Conservation (phyloP, 495 filamentous ascomycete genomes). For the Astrothelium macrocarpum region DNA sequence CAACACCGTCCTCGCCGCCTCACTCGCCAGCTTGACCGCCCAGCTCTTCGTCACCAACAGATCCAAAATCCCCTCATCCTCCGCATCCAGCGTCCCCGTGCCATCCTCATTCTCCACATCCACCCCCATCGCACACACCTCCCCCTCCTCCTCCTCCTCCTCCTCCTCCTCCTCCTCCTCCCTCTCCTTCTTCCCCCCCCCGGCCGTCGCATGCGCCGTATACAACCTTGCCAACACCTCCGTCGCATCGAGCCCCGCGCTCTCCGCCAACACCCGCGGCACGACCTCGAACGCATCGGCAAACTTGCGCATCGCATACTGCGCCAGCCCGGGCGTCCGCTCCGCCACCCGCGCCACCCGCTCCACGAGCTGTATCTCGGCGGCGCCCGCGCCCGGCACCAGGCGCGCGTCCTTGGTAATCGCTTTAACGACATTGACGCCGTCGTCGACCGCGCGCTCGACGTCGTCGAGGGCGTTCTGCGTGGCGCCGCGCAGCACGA, state of each 20-base stretch:
- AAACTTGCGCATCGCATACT: conserved; percentile 94
- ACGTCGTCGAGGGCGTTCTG: conserved; percentile 97
- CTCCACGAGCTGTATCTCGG: conserved; percentile 91
- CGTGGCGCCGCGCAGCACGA: conserved; percentile 91
- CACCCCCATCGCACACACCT: conserved; percentile 82
- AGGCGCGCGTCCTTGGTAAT: conserved; percentile 87
- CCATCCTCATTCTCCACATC: conserved; percentile 81
- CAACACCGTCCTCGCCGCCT: conserved; percentile 86
- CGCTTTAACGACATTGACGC: conserved; percentile 97
- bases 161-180: conserved; percentile 37
- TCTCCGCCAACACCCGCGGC: conserved; percentile 85
- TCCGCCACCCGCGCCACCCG: conserved; percentile 81
- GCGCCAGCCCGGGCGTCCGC: conserved; percentile 80
- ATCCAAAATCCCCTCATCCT: conserved; percentile 86
- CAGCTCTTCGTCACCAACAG: conserved; percentile 83
- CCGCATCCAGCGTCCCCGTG: conserved; percentile 74
- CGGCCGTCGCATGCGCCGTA: conserved; percentile 55
- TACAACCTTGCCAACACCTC: conserved; percentile 87
- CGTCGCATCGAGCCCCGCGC: conserved; percentile 88
- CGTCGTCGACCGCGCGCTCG: conserved; percentile 95
- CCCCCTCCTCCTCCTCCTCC: conserved; percentile 45
- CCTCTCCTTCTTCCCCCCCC: conserved; percentile 26
- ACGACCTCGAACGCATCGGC: conserved; percentile 97
- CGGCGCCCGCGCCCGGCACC: conserved; percentile 89
- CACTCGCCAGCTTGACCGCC: conserved; percentile 94